These are phyloP conservation scores for Rhizopus microsporus DNA, from an alignment of 371 early-diverging fungal genomes.

Conservation along the genomic window DNA sequence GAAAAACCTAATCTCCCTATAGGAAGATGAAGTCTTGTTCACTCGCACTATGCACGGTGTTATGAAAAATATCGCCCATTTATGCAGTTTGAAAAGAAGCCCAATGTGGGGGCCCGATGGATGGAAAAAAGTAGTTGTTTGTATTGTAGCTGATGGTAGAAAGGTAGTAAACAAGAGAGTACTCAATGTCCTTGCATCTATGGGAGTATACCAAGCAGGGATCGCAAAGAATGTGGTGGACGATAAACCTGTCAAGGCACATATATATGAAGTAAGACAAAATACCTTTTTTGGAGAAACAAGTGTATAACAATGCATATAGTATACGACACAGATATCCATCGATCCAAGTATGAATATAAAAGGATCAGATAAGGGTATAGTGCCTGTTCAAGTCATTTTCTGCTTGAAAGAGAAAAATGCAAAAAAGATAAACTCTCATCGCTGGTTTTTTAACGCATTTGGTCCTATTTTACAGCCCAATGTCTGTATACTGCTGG, in stretches of 20 bases:
- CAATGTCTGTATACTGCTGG: constrained; percentile 76
- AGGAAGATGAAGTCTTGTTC: constrained; percentile 70
- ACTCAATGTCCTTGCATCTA: constrained; percentile 56
- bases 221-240: constrained; percentile 67
- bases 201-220: constrained; percentile 79
- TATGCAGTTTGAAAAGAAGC: constrained; percentile 64
- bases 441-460: constrained; percentile 90
- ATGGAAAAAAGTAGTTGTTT: constrained; percentile 87
- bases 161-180: constrained; percentile 63
- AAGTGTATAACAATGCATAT: background rate
- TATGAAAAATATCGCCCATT: constrained; percentile 77
- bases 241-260: constrained; percentile 68
- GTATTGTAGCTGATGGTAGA: constrained; percentile 85
- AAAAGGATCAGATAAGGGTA: constrained; percentile 67
- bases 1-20: background rate
- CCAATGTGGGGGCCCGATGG: constrained; percentile 72
- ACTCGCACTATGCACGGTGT: constrained; percentile 75
- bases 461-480: constrained; percentile 77
- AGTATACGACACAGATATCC: constrained; percentile 87
- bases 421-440: constrained; percentile 82
- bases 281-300: background rate
- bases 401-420: constrained; percentile 81
- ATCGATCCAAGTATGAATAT: constrained; percentile 76
- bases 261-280: constrained; percentile 72
- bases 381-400: constrained; percentile 80